Conservation (phyloP, 2,329 filamentous ascomycete species). For the Penicillium capsulatum region DNA sequence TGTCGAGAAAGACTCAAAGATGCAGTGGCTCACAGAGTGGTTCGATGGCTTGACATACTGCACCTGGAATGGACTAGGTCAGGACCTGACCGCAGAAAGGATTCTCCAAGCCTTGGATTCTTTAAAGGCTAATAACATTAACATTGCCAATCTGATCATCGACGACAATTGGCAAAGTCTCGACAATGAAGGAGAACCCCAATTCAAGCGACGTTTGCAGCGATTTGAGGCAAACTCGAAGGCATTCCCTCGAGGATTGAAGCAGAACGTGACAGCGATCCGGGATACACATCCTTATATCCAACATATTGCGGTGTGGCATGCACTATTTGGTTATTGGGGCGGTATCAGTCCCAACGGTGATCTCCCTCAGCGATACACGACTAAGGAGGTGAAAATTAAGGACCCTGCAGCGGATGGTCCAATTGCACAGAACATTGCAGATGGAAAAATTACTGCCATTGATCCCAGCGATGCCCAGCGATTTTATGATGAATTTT, state of each 20-base stretch:
- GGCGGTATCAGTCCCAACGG: conserved; percentile 75
- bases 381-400: conserved; percentile 60
- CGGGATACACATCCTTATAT: conserved; percentile 66
- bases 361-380: conserved; percentile 71
- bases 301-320: conserved; percentile 87
- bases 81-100: conserved; percentile 74
- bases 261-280: conserved; percentile 64
- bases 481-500: conserved; percentile 87
- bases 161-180: conserved; percentile 96
- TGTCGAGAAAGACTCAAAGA: conserved; percentile 41
- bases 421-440: conserved; percentile 23
- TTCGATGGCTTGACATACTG: conserved; percentile 92
- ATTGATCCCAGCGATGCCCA: conserved; percentile 70
- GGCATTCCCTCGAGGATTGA: conserved; percentile 76
- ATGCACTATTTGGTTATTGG: conserved; percentile 86
- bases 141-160: conserved; percentile 81
- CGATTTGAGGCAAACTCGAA: conserved; percentile 79
- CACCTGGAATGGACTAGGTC: conserved; percentile 92
- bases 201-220: conserved; percentile 60
- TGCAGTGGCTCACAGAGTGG: conserved; percentile 76
- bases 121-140: conserved; percentile 67
- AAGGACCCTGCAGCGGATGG: conserved; percentile 53
- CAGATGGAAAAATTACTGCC: conserved; percentile 59
- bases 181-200: conserved; percentile 51
- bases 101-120: conserved; percentile 70